Evolutionary conservation across 2,329 filamentous ascomycete genomes (phyloP).

Genomic region (Hypoxylon sp.): DNA sequence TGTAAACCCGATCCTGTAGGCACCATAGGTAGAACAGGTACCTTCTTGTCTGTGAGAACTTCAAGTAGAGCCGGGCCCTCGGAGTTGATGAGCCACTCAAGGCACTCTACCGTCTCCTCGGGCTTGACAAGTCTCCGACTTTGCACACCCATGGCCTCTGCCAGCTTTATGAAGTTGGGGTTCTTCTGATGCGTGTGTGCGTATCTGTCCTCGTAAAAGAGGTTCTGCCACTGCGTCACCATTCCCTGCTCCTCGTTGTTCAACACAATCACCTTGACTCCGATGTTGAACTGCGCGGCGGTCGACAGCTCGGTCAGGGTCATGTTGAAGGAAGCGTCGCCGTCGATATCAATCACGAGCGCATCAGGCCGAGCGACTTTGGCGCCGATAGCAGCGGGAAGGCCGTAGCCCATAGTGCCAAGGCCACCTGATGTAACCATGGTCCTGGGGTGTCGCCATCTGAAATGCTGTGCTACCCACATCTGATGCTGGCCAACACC

Average conservation of each 20-base stretch:
- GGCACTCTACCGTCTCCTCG: conserved; percentile 76
- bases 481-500: conserved; percentile 99
- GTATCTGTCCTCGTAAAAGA: conserved; percentile 95
- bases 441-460: conserved; percentile 88
- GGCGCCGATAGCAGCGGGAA: conserved; percentile 93
- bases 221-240: conserved; percentile 98
- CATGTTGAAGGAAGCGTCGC: conserved; percentile 99
- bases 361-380: conserved; percentile 85
- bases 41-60: conserved; percentile 89
- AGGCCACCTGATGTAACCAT: conserved; percentile 98
- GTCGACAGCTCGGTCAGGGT: conserved; percentile 94
- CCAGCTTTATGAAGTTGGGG: conserved; percentile 93
- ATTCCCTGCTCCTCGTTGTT: conserved; percentile 99
- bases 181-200: conserved; percentile 94
- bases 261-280: conserved; percentile 90
- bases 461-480: conserved; percentile 97
- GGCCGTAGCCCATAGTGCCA: conserved; percentile 94
- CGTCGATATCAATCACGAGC: conserved; percentile 94
- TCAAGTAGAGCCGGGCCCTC: conserved; percentile 94
- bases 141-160: conserved; percentile 89
- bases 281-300: conserved; percentile 94
- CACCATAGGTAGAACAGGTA: conserved; percentile 97
- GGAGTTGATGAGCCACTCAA: conserved; percentile 88
- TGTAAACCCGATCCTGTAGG: conserved; percentile 86
- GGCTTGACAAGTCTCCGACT: conserved; percentile 75